Conservation (phyloP, 192 early-diverging fungal genomes). For the Thamnidium elegans region DNA sequence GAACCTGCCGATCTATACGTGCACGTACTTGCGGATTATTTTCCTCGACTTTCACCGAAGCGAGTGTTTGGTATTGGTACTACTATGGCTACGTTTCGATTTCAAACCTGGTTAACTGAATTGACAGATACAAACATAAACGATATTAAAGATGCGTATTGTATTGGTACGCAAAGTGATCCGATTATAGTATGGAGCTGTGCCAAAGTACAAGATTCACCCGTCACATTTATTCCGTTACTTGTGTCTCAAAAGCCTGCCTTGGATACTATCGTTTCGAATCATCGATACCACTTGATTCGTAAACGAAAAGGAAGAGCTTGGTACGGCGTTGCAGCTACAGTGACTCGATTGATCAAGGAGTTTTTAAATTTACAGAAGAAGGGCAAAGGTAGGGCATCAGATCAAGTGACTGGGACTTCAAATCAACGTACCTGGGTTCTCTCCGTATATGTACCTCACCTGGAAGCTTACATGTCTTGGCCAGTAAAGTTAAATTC, state of each 20-base stretch:
- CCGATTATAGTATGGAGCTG: conserved; percentile 9
- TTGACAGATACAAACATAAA: not conserved
- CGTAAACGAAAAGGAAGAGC: conserved; percentile 2
- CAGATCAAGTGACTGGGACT: too few species aligned
- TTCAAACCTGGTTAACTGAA: conserved; percentile 1
- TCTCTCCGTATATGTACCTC: conserved; percentile 3
- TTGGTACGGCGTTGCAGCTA: conserved; percentile 6
- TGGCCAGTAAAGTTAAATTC: conserved; percentile 6
- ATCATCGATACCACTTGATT: not conserved
- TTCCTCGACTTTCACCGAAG: not conserved
- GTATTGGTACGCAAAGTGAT: not conserved
- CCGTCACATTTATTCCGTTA: not conserved
- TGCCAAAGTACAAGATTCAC: not conserved
- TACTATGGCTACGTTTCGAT: not conserved
- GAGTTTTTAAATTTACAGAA: not conserved
- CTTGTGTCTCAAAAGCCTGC: not conserved
- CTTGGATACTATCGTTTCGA: not conserved
- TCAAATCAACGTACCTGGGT: not conserved
- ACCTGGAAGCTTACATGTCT: not conserved
- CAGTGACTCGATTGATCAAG: not conserved
- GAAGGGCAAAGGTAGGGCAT: not conserved
- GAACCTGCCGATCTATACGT: conserved; percentile 4
- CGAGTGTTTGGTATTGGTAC: conserved; percentile 10
- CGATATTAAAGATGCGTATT: not conserved
- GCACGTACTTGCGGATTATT: not conserved